phyloP scores from a whole-genome alignment of 306 rosid genomes.

The Glycine tomentella region DNA sequence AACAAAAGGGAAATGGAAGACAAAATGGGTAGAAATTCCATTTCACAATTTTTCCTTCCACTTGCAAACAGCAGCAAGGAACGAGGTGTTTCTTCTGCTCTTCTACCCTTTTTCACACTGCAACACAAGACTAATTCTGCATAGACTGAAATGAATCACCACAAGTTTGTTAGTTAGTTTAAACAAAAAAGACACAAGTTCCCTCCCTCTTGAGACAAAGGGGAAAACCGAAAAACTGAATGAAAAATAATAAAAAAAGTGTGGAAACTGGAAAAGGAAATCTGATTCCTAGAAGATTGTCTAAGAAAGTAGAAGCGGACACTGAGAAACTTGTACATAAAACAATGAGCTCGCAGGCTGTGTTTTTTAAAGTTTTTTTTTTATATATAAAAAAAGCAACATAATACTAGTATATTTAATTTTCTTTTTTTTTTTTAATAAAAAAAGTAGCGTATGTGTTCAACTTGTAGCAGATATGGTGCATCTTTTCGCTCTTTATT shows the following conservation, averaged over 20 bases:
- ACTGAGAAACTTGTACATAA: slow-evolving; percentile 60
- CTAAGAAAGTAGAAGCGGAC: slow-evolving; percentile 68
- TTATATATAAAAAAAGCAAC: slow-evolving; percentile 51
- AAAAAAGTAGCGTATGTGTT: slow-evolving; percentile 1
- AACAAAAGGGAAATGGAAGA: slow-evolving; percentile 57
- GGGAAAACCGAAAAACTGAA: slow-evolving; percentile 39
- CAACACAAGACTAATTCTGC: slow-evolving; percentile 36
- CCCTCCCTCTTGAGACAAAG: slow-evolving; percentile 47
- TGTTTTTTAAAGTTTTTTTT: too few relatives aligned
- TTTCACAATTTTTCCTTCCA: slow-evolving; percentile 35
- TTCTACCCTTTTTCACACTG: slow-evolving; percentile 20
- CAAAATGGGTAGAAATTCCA: slow-evolving; percentile 54
- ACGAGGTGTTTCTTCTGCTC: slow-evolving; percentile 67
- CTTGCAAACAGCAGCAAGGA: slow-evolving; percentile 50
- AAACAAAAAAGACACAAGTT: neutral
- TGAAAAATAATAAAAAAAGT: slow-evolving; percentile 33
- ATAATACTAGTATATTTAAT: slow-evolving; percentile 40
- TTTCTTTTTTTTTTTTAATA: neutral
- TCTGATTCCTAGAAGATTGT: slow-evolving; percentile 74
- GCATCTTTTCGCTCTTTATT: slow-evolving; percentile 62
- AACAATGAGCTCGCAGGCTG: slow-evolving; percentile 62
- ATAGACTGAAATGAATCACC: slow-evolving; percentile 47
- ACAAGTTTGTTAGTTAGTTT: slow-evolving; percentile 34
- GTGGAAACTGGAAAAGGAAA: slow-evolving; percentile 41
- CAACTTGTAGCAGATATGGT: slow-evolving; percentile 46